Evolutionary conservation across 352 stramenopile genomes (phyloP).

Genomic region (Aphanomyces euteiches): DNA sequence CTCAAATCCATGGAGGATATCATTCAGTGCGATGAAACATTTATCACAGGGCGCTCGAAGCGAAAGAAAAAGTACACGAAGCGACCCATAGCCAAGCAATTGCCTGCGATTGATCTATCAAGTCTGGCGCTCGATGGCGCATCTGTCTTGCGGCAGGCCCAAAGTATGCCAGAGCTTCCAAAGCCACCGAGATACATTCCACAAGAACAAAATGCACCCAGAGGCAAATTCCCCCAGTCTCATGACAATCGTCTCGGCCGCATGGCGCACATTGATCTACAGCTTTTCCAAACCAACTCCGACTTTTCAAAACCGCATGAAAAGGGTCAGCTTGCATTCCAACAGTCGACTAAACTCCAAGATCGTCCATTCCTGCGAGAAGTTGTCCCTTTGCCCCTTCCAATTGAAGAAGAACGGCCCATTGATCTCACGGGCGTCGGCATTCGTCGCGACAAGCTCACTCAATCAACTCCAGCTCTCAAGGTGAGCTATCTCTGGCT

Average conservation of each 20-base stretch:
- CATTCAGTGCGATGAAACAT: neutral
- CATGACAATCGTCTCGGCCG: neutral
- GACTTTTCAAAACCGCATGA: neutral
- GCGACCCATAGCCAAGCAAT: neutral
- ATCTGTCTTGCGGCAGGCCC: neutral
- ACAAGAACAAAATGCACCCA: neutral
- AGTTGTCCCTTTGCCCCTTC: neutral
- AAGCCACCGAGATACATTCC: constrained; percentile 13
- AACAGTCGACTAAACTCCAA: neutral
- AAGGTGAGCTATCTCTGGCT: neutral
- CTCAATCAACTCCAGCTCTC: neutral
- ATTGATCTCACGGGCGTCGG: neutral
- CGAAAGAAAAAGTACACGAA: constrained; percentile 8
- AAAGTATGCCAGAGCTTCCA: neutral
- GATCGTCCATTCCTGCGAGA: constrained; percentile 3
- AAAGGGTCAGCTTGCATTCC: neutral
- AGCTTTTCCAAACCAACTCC: neutral
- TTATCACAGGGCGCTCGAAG: neutral
- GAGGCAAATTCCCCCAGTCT: neutral
- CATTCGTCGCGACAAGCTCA: neutral
- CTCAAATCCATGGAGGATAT: constrained; percentile 2
- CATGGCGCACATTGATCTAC: neutral
- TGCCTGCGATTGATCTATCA: neutral
- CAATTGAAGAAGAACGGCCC: neutral
- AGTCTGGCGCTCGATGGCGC: neutral